These are phyloP conservation scores for Nannochloris sp. DNA, from an alignment of 139 green algal genomes.

Conservation along the genomic window DNA sequence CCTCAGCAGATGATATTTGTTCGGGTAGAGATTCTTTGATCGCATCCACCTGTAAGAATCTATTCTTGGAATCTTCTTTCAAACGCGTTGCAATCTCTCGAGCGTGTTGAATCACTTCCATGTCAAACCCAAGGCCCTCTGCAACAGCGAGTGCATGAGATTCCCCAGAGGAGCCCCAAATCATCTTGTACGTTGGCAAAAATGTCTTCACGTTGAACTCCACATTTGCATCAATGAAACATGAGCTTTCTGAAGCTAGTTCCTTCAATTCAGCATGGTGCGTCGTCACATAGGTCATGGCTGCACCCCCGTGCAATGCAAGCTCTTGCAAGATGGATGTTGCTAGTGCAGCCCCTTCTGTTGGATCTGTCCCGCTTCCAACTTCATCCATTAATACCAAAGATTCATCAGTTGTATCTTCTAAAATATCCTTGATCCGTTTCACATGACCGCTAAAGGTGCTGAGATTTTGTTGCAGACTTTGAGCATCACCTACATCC, in stretches of 20 bases:
- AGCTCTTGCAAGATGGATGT: conserved; percentile 45
- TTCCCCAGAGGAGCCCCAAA: conserved; percentile 38
- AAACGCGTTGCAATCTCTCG: conserved; percentile 22
- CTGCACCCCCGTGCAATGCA: conserved; percentile 13
- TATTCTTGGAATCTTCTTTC: not conserved
- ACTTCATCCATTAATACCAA: conserved; percentile 79
- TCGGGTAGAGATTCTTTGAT: conserved; percentile 23
- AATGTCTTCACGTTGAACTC: conserved; percentile 53
- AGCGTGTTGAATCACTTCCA: conserved; percentile 34
- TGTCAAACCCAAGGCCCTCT: conserved; percentile 43
- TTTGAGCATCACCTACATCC: conserved; percentile 74
- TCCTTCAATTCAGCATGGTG: conserved; percentile 58
- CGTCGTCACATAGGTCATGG: conserved; percentile 51
- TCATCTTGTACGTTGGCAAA: conserved; percentile 52
- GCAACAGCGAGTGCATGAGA: conserved; percentile 50
- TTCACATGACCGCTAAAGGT: conserved; percentile 68
- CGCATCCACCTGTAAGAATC: not conserved
- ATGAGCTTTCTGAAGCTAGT: conserved; percentile 12
- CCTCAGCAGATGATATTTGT: conserved; percentile 11
- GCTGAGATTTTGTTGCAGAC: conserved; percentile 59
- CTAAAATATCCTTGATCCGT: conserved; percentile 36
- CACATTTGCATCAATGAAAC: conserved; percentile 47
- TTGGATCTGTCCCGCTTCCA: conserved; percentile 68
- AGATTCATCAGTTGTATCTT: conserved; percentile 13
- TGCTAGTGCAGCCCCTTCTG: conserved; percentile 63